Percentiles rank a stretch among this genome's conserved stretches.
phyloP scores from a whole-genome alignment of 2,329 filamentous ascomycete species.

The Aspergillus sp. region DNA sequence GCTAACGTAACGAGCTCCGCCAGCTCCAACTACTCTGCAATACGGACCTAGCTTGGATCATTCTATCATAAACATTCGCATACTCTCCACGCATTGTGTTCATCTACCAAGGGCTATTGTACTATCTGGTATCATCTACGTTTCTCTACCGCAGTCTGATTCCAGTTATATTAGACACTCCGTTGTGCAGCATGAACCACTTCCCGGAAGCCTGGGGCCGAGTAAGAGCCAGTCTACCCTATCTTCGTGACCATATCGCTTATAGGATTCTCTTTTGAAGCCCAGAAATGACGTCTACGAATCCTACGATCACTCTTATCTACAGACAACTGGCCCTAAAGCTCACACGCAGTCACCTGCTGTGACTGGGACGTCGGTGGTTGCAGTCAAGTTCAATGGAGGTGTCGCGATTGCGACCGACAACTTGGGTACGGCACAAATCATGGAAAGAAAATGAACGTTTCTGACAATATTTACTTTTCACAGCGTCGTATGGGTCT shows the following conservation, averaged over 20 bases:
- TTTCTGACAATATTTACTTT: conserved; percentile 12
- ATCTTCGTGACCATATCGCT: conserved; percentile 10
- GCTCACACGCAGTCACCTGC: conserved; percentile 86
- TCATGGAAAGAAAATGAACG: conserved; percentile 5
- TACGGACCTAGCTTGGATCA: conserved; percentile 11
- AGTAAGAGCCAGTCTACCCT: conserved; percentile 29
- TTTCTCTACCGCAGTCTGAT: background rate
- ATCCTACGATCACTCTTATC: conserved; percentile 78
- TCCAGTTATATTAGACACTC: background rate
- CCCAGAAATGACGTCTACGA: conserved; percentile 97
- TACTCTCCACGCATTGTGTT: conserved; percentile 6
- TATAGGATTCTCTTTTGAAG: conserved; percentile 42
- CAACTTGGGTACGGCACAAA: conserved; percentile 68
- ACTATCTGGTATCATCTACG: background rate
- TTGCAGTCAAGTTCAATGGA: conserved; percentile 91
- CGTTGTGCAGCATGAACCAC: conserved; percentile 50
- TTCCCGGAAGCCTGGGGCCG: conserved; percentile 59
- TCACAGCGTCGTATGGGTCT: conserved; percentile 85
- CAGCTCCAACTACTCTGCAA: conserved; percentile 25
- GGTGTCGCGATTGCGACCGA: conserved; percentile 95
- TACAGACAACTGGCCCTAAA: conserved; percentile 61
- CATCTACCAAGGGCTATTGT: background rate
- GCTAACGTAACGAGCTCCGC: conserved; percentile 27
- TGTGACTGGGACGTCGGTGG: conserved; percentile 91
- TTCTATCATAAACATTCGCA: conserved; percentile 9